Evolutionary conservation across 2,329 filamentous ascomycete species (phyloP), one percentile per base, ranked within the genome.

Genomic region (Fusarium caatingaense): DNA sequence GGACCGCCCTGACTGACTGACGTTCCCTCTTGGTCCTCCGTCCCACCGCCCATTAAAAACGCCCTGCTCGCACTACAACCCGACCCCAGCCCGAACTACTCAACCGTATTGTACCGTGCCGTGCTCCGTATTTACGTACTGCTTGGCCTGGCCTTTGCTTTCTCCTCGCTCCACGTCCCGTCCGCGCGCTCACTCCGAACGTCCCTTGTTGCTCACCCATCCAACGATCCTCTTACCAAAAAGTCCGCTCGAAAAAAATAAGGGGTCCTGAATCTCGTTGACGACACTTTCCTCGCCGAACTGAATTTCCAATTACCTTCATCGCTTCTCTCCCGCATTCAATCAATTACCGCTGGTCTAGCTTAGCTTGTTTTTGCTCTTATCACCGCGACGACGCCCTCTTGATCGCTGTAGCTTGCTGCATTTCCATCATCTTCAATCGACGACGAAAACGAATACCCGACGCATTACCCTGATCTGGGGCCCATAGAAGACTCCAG

Each of bases 21-120:
- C 46, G 53, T 42, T 46, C 51, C 60, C 57, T 45, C 62, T 65
- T 57, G 57, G 57, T 58, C 48, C 53, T 66, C 62, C 72, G 71
- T 77, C 68, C 73, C 71, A 75, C 75, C 68, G 72, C 75, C 75
- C 66, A 68, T 65, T 40, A 69, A 64, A 69, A 66, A 66, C 68
- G 69, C 67, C 60, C 63, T 60, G 45, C 56, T 49, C 56, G 50
- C 66, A 60, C 54, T 55, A 53, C 49, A 42, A 23, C 16, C 56
- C 40, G 37, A 58, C 67, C 67, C 66, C 40, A 51, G 49, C 34
- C 32, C 23, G 25, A 49, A 59, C 55, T 46, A 47, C 63, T 68
- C 54, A 68, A 61, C 68, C 51, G 67, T 61, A 46, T 46, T 34
- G 45, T 64, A 60, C 57, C 41, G 55, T 64, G 54, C 63, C 44